These are phyloP conservation scores for Stentor coeruleus DNA, from an alignment of 73 alveolate species.

Conservation along the genomic window DNA sequence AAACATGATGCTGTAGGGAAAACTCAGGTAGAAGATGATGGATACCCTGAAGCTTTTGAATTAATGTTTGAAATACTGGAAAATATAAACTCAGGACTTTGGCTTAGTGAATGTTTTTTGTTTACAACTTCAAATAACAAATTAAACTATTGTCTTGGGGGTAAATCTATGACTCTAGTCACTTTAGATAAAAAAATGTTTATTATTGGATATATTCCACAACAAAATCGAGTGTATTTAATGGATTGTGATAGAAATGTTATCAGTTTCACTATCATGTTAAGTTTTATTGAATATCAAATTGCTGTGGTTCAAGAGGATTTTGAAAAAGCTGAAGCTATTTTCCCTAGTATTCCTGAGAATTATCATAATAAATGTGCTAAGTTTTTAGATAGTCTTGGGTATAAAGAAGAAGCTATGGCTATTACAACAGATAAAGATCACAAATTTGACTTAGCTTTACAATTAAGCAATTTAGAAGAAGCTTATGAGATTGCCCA, in stretches of 20 bases:
- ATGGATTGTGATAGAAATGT: conserved; percentile 70
- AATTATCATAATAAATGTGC: conserved; percentile 62
- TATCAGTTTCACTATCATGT: conserved; percentile 49
- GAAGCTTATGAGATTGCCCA: conserved; percentile 87
- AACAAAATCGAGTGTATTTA: conserved; percentile 66
- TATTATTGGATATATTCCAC: conserved; percentile 69
- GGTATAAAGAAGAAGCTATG: conserved; percentile 80
- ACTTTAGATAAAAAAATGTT: conserved; percentile 60
- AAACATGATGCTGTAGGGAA: conserved; percentile 66
- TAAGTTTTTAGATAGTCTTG: conserved; percentile 73
- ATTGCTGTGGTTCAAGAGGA: conserved; percentile 41
- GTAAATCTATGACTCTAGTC: conserved; percentile 64
- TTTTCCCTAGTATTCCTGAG: conserved; percentile 61
- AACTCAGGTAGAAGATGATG: conserved; percentile 65
- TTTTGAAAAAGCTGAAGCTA: conserved; percentile 58
- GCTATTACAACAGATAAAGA: conserved; percentile 80
- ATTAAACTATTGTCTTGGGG: conserved; percentile 80
- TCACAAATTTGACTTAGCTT: conserved; percentile 87
- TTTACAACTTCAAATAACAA: conserved; percentile 76
- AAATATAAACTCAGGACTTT: conserved; percentile 70
- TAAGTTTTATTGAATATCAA: conserved; percentile 53
- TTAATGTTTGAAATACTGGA: conserved; percentile 79
- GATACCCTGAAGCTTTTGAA: conserved; percentile 91
- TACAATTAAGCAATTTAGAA: conserved; percentile 60
- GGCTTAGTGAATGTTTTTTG: conserved; percentile 78